Base-by-base conservation (phyloP, 225 moss, liverwort and hornwort species). In the Polytrichum commune region DNA sequence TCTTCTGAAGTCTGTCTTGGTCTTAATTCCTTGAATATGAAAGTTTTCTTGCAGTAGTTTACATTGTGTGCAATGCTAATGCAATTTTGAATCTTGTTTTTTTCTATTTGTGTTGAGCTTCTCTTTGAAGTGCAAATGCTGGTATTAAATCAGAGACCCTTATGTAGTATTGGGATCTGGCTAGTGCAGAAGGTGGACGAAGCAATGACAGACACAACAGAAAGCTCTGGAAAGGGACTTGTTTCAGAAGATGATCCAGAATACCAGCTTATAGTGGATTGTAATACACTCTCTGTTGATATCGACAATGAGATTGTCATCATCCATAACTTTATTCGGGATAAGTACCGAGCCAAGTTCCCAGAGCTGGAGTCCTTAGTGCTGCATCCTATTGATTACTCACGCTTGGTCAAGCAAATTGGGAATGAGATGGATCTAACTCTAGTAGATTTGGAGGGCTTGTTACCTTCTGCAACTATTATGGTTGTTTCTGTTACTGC, bases 401-500 rank as follows among this genome's bases (percentile, higher is more conserved):
- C 96, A 7, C 93, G 96, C 73, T 84, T 97, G 7, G 91, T 97
- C 76, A 92, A 85, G 79, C 89, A 93, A 75, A 93, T 97, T 64
- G 89, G 86, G 25, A 97, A 97, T 72, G 92, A 93, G 74, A 98
- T 92, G 94, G 97, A 98, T 81, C 89, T 98, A 10, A 92, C 94
- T 26, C 66, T 95, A 38, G 91, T 98, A 1, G 94, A 93, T 72
- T 81, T 94, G 54, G 94, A 98, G 75, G 97, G 97, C 6, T 86
- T 98, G 25, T 73, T 98, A 26, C 97, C 97, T 4, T 98, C 97
- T 29, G 94, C 97, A 22, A 98, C 97, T 22, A 98, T 98, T 66
- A 94, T 98, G 97, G 94, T 98, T 64, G 94, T 98, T 2, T 93
- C 95, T 68, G 94, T 98, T 18, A 98, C 97, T 24, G 94, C 94